These are phyloP conservation scores for Pseudoscleropodium purum DNA, from an alignment of 225 moss, liverwort and hornwort genomes.

Conservation along the genomic window DNA sequence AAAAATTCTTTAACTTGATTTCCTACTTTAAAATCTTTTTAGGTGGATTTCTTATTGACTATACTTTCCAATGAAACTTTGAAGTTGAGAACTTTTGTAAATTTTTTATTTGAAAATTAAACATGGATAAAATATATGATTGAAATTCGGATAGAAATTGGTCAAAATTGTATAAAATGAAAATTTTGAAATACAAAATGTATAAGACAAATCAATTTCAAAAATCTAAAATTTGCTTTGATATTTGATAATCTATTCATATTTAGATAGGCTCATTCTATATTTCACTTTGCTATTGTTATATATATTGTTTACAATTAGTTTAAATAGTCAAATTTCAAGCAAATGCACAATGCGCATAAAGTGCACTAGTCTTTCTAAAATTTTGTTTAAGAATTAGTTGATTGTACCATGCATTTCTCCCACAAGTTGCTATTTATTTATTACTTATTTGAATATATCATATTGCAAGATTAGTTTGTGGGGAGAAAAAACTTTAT, in stretches of 20 bases:
- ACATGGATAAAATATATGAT: neutral
- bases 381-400: neutral
- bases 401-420: neutral
- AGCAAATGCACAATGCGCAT: rapidly evolving
- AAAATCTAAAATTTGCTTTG: neutral
- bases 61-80: rapidly evolving
- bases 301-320: no score
- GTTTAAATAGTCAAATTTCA: neutral
- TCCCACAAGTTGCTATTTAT: neutral
- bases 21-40: rapidly evolving
- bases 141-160: neutral
- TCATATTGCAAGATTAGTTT: neutral
- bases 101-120: neutral
- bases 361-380: neutral
- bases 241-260: no score
- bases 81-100: neutral
- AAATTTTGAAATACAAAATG: neutral
- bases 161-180: neutral
- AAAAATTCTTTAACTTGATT: neutral
- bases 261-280: rapidly evolving
- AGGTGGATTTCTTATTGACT: neutral
- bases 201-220: neutral
- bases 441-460: neutral
- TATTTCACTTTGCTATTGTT: no score
- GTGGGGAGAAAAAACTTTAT: neutral